Base-by-base conservation (phyloP, 2,329 filamentous ascomycete species). In the Botrytis squamosa region DNA sequence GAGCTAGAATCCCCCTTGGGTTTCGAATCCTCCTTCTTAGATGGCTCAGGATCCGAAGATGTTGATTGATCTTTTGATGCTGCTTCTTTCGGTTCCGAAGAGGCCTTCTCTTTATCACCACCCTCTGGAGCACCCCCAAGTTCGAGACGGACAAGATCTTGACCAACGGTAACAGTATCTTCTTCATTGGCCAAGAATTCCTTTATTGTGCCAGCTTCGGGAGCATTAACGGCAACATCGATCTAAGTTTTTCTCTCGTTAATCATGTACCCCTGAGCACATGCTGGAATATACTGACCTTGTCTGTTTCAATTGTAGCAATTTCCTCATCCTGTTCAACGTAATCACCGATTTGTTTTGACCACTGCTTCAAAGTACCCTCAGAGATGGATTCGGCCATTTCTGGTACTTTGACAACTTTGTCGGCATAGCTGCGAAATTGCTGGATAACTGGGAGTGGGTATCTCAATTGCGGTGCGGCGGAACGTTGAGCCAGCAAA, bases 351-450 rank as follows among this genome's bases (percentile, higher is more conserved):
- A 98, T 86, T 85, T 95, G 83, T 83, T 98, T 98, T 80, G 90
- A 92, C 87, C 95, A 98, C 82, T 97, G 94, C 85, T 97, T 98
- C 81, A 99, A 84, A 36, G 96, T 99, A 75, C 96, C 96, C 84
- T 99, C 96, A 63, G 94, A 97, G 83, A 99, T 98, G 68, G 96
- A 98, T 84, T 99, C 96, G 77, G 96, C 96, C 96, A 99, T 98
- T 82, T 96, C 90, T 49, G 96, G 96, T 78, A 98, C 96, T 85
- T 98, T 95, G 83, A 99, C 90, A 76, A 95, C 85, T 78, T 89
- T 91, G 81, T 97, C 94, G 82, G 95, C 95, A 81, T 91, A 91
- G 77, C 80, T 86, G 77, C 89, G 88, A 71, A 89, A 85, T 80
- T 90, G 88, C 80, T 85, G 84, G 80, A 85, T 82, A 18, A 82